A percentile compares a stretch with the other conserved stretches of the same genome.
These are phyloP conservation scores for Phytopythium mirpurense DNA, from an alignment of 352 stramenopile genomes.

Conservation along the genomic window DNA sequence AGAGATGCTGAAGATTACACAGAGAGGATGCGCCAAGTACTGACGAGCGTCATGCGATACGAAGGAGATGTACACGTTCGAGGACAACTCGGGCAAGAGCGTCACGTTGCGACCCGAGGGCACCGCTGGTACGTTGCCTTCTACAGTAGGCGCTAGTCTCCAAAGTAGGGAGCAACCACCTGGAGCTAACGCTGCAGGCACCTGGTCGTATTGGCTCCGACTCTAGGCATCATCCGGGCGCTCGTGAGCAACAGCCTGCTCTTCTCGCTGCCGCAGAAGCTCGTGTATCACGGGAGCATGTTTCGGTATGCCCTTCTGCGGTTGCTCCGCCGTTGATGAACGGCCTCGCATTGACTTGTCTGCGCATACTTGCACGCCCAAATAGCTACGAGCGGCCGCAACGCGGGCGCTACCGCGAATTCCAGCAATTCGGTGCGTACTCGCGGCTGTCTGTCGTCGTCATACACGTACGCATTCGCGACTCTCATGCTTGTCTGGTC, in stretches of 20 bases:
- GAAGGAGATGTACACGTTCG: constrained; percentile 89
- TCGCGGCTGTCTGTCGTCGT: too few relatives aligned
- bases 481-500: neutral
- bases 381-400: constrained; percentile 83
- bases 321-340: too few relatives aligned
- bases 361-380: neutral
- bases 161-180: neutral
- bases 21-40: neutral
- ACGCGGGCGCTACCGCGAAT: constrained; percentile 81
- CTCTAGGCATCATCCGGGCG: constrained; percentile 64
- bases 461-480: too few relatives aligned
- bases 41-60: neutral
- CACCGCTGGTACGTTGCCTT: constrained; percentile 48
- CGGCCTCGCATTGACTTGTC: neutral
- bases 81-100: constrained; percentile 84
- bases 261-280: constrained; percentile 67
- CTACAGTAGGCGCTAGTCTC: neutral
- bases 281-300: constrained; percentile 85
- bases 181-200: neutral
- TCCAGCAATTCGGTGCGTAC: constrained; percentile 79
- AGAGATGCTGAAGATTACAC: too few relatives aligned
- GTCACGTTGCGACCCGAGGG: constrained; percentile 82
- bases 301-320: constrained; percentile 52
- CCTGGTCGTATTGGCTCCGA: neutral
- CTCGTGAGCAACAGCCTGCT: constrained; percentile 77